These are phyloP conservation scores for Exophiala lecanii-corni DNA, from an alignment of 2,329 filamentous ascomycete species.

Conservation along the genomic window DNA sequence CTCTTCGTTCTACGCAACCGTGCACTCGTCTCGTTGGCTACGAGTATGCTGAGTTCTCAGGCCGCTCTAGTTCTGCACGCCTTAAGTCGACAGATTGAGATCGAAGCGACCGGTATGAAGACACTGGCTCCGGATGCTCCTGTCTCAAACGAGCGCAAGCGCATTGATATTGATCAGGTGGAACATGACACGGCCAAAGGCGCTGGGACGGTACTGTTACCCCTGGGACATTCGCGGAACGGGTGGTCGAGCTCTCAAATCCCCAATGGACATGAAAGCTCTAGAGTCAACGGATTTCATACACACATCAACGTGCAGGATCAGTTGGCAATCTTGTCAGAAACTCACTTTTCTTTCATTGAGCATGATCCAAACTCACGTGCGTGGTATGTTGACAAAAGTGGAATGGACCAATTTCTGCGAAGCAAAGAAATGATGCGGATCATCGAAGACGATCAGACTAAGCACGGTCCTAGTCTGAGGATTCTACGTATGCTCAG, in stretches of 20 bases:
- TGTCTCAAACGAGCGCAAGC: background rate
- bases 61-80: slow-evolving; percentile 13
- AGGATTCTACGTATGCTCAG: slow-evolving; percentile 80
- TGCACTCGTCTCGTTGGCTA: slow-evolving; percentile 9
- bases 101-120: slow-evolving; percentile 20
- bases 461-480: slow-evolving; percentile 36
- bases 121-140: slow-evolving; percentile 1
- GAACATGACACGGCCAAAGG: slow-evolving; percentile 2
- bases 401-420: slow-evolving; percentile 64
- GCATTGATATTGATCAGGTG: slow-evolving; percentile 11
- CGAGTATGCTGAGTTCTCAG: slow-evolving; percentile 11
- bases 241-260: slow-evolving; percentile 7
- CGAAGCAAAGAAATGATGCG: slow-evolving; percentile 76
- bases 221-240: background rate
- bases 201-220: background rate
- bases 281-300: background rate
- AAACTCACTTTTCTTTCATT: slow-evolving; percentile 37
- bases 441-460: slow-evolving; percentile 43
- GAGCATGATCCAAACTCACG: slow-evolving; percentile 50
- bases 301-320: slow-evolving; percentile 28
- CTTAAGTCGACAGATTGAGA: slow-evolving; percentile 43
- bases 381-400: slow-evolving; percentile 81
- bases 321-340: slow-evolving; percentile 47
- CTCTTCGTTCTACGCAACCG: slow-evolving; percentile 15
- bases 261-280: background rate